Evolutionary conservation across 106 monocot genomes (phyloP).

Genomic region (Vanilla planifolia): DNA sequence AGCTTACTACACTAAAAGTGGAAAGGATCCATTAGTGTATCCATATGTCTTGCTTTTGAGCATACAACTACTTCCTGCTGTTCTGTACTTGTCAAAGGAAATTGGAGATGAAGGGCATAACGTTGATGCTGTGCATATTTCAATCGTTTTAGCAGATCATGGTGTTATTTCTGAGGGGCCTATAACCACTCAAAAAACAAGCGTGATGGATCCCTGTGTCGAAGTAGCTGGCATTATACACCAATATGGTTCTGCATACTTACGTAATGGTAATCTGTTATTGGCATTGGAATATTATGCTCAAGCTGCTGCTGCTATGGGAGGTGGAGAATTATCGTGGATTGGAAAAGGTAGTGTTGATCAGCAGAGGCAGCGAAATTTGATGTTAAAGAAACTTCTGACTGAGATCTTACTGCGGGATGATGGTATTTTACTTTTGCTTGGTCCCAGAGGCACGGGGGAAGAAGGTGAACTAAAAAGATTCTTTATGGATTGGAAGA

Average conservation of each 20-base stretch:
- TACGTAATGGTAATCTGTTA: slow-evolving; percentile 66
- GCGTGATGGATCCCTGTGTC: slow-evolving; percentile 86
- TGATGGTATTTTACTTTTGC: slow-evolving; percentile 81
- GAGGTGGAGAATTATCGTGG: slow-evolving; percentile 89
- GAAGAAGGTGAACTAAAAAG: slow-evolving; percentile 84
- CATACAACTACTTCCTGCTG: slow-evolving; percentile 88
- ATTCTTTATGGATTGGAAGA: slow-evolving; percentile 69
- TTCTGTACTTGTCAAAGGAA: slow-evolving; percentile 77
- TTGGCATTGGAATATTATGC: slow-evolving; percentile 90
- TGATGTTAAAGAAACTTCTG: slow-evolving; percentile 93
- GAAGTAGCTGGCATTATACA: slow-evolving; percentile 82
- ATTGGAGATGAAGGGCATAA: slow-evolving; percentile 82
- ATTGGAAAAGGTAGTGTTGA: slow-evolving; percentile 52
- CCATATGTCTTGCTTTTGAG: slow-evolving; percentile 94
- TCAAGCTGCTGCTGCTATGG: slow-evolving; percentile 95
- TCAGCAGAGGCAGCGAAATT: slow-evolving; percentile 74
- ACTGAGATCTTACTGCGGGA: slow-evolving; percentile 79
- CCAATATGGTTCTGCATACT: slow-evolving; percentile 73
- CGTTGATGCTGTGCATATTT: slow-evolving; percentile 91
- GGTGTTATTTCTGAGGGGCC: slow-evolving; percentile 74
- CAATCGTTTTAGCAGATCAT: slow-evolving; percentile 75
- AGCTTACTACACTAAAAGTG: slow-evolving; percentile 95
- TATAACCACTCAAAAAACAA: slow-evolving; percentile 39
- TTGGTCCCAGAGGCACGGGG: slow-evolving; percentile 79
- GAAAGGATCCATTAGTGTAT: slow-evolving; percentile 93